A percentile compares a stretch with the other conserved stretches of the same genome.
Conservation (phyloP, 805 yeast genomes). For the Barnettozyma salicaria region DNA sequence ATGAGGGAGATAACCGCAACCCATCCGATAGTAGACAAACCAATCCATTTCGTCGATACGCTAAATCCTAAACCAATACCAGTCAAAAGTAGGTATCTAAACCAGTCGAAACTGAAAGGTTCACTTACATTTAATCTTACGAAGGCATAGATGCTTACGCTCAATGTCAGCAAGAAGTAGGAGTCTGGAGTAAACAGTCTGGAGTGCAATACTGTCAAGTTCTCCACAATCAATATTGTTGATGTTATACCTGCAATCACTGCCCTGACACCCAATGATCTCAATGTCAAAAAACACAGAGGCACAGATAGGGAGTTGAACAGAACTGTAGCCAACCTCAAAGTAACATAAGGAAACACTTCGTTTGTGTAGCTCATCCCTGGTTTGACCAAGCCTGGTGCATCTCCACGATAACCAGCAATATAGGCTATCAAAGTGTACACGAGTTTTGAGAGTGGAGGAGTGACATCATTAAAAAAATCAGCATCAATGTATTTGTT, state of each 20-base stretch:
- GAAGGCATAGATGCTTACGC: conserved; percentile 46
- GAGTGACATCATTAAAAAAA: conserved; percentile 66
- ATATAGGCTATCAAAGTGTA: conserved; percentile 48
- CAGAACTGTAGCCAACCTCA: conserved; percentile 53
- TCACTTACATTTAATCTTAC: conserved; percentile 40
- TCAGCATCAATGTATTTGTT: conserved; percentile 46
- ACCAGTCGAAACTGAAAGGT: conserved; percentile 49
- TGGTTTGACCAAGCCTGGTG: conserved; percentile 18
- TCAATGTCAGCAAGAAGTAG: conserved; percentile 38
- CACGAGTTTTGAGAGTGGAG: conserved; percentile 61
- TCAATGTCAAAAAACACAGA: conserved; percentile 48
- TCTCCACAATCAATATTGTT: conserved; percentile 52
- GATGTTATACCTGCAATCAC: conserved; percentile 46
- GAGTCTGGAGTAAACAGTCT: conserved; percentile 45
- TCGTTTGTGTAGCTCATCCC: conserved; percentile 11
- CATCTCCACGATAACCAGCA: conserved; percentile 44
- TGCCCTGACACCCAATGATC: conserved; percentile 49
- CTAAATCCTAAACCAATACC: conserved; percentile 49
- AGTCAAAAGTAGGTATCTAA: conserved; percentile 39
- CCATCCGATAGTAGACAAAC: conserved; percentile 64
- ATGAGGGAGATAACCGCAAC: conserved; percentile 40
- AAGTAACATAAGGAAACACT: conserved; percentile 42
- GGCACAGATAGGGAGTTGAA: conserved; percentile 49
- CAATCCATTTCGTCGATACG: conserved; percentile 64
- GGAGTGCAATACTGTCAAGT: conserved; percentile 51